Evolutionary conservation across 148 eudicot species (phyloP), one percentile per base, ranked within the genome.

Genomic region (Polygonum aviculare): DNA sequence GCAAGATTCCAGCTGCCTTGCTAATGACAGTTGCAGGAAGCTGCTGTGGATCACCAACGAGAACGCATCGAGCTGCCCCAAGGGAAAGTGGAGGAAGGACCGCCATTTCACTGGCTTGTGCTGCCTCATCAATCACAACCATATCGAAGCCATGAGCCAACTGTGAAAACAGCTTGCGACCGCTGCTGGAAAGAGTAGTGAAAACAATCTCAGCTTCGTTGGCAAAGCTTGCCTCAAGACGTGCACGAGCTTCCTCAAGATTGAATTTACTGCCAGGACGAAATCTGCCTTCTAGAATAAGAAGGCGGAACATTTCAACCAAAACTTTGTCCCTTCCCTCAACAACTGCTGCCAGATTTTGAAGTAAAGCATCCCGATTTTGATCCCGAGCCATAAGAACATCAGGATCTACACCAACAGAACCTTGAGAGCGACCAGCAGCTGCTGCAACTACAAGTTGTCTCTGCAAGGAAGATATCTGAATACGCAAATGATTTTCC

Each of bases 51-150:
- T 95, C 99, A 77, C 99, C 99, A 52, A 95, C 99, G 83, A 95
- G 99, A 75, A 95, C 99, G 86, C 97, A 95, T 1, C 99, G 94
- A 11, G 97, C 99, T 70, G 99, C 99, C 75, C 99, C 99, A 40
- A 95, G 97, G 75, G 97, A 72, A 65, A 95, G 96, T 4, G 99
- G 99, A 79, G 99, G 99, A 74, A 95, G 94, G 48, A 93, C 70
- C 19, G 87, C 99, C 63, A 95, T 94, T 88, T 95, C 99, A 83
- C 99, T 90, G 70, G 99, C 99, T 79, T 95, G 99, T 26, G 99
- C 99, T 16, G 99, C 99, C 82, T 95, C 99, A 75, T 95, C 99
- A 77, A 95, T 95, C 80, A 95, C 99, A 76, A 95, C 99, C 97
- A 95, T 93, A 81, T 95, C 99, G 78, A 95, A 95, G 48, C 99